Evolutionary conservation across 202 grass and related monocot species (phyloP).

Genomic region (Carex arenaria): DNA sequence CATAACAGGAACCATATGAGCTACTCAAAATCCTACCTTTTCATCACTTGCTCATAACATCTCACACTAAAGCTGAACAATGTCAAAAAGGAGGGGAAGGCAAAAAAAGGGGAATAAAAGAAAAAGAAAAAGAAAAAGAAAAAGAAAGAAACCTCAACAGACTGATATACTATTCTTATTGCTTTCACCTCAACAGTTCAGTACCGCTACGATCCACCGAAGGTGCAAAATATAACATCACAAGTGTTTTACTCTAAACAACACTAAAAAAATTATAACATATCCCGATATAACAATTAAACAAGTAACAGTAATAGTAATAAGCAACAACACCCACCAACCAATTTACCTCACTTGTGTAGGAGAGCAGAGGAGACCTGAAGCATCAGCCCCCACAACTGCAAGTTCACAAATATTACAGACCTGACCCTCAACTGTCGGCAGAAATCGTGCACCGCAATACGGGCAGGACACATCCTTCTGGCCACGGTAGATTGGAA

Average conservation of each 20-base stretch:
- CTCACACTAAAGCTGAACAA: constrained; percentile 28
- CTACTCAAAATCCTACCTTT: constrained; percentile 39
- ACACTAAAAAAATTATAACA: constrained; percentile 18
- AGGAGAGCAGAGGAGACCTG: constrained; percentile 50
- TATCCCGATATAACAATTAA: constrained; percentile 29
- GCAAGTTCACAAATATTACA: constrained; percentile 93
- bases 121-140: not conserved
- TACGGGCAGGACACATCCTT: constrained; percentile 89
- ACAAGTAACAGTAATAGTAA: constrained; percentile 17
- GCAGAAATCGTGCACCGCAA: constrained; percentile 62
- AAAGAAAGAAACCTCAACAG: constrained; percentile 27
- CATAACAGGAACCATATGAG: constrained; percentile 27
- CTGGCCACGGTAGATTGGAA: constrained; percentile 95
- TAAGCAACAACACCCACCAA: not conserved
- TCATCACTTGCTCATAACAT: constrained; percentile 30
- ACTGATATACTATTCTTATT: constrained; percentile 58
- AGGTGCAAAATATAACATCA: constrained; percentile 42
- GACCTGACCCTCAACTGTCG: constrained; percentile 58
- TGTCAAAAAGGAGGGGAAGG: not conserved
- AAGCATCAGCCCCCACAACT: constrained; percentile 72
- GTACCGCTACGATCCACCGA: constrained; percentile 18
- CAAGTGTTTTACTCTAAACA: constrained; percentile 20
- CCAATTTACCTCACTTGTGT: too few species aligned
- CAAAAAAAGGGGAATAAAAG: not conserved
- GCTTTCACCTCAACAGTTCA: constrained; percentile 36